Evolutionary conservation across 345 rosid species (phyloP).

Genomic region (Clausena lansium): DNA sequence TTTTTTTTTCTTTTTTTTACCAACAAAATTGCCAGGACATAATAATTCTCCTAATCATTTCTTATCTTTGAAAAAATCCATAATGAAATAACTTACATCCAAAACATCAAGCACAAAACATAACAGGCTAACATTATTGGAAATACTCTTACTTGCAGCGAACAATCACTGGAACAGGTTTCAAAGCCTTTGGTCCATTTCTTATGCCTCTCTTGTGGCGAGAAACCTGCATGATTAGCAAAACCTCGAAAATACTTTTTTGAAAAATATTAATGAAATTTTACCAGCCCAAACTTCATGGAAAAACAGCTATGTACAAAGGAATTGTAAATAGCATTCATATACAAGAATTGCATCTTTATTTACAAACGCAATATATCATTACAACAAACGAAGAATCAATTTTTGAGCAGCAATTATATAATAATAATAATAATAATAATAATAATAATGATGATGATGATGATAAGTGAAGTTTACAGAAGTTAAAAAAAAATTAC

Average conservation of each 20-base stretch:
- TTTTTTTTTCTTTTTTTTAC: neutral
- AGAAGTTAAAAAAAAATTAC: constrained; percentile 21
- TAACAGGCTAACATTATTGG: neutral
- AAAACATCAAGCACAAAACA: neutral
- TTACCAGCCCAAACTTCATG: neutral
- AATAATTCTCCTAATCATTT: neutral
- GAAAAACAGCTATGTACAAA: neutral
- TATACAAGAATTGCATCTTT: neutral
- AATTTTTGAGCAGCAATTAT: neutral
- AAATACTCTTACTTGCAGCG: constrained; percentile 69
- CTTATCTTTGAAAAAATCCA: neutral
- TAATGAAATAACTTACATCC: neutral
- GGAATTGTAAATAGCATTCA: neutral
- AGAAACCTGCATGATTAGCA: constrained; percentile 47
- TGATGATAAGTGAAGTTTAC: neutral
- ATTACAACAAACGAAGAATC: neutral
- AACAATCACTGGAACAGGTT: constrained; percentile 79
- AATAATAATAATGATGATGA: neutral
- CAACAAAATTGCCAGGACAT: neutral
- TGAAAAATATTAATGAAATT: neutral
- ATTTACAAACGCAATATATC: neutral
- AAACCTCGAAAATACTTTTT: neutral
- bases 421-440: neutral
- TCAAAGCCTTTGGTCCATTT: constrained; percentile 92
- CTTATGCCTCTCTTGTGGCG: constrained; percentile 78